A percentile compares a stretch with the other conserved stretches of the same genome.
phyloP scores from a whole-genome alignment of 495 filamentous ascomycete genomes.

The Tuber calosporum region DNA sequence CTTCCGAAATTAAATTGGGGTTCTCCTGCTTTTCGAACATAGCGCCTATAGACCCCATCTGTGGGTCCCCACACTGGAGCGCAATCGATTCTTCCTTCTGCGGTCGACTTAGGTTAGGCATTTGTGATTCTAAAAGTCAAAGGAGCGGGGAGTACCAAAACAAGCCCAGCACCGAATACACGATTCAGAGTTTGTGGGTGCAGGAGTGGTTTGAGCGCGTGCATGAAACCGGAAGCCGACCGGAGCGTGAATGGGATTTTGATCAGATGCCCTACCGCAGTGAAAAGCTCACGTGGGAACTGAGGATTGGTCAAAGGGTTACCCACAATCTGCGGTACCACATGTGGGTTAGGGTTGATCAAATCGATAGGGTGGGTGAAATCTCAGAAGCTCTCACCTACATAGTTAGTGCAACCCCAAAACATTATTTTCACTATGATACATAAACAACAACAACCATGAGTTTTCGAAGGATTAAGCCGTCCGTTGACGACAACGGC shows the following conservation, averaged over 20 bases:
- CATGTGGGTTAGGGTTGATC: background rate
- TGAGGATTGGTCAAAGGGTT: background rate
- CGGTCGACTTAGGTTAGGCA: background rate
- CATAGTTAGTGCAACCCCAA: background rate
- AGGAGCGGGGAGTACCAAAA: background rate
- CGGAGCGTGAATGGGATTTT: background rate
- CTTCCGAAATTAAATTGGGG: background rate
- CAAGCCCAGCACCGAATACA: background rate
- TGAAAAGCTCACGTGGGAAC: background rate
- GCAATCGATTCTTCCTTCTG: background rate
- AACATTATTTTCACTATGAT: background rate
- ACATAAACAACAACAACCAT: constrained; percentile 9
- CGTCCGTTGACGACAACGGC: constrained; percentile 19
- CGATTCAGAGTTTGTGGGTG: background rate
- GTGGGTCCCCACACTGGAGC: background rate
- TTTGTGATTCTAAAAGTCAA: background rate
- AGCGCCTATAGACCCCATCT: background rate
- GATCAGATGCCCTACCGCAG: background rate
- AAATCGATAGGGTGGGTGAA: background rate
- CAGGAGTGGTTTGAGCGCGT: background rate
- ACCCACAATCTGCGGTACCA: no score
- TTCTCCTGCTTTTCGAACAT: background rate
- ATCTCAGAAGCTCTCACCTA: background rate
- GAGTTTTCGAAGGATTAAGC: constrained; percentile 30
- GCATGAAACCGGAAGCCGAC: background rate